Base-by-base conservation (phyloP, 108 stramenopile genomes). In the Nitzschia sp. region DNA sequence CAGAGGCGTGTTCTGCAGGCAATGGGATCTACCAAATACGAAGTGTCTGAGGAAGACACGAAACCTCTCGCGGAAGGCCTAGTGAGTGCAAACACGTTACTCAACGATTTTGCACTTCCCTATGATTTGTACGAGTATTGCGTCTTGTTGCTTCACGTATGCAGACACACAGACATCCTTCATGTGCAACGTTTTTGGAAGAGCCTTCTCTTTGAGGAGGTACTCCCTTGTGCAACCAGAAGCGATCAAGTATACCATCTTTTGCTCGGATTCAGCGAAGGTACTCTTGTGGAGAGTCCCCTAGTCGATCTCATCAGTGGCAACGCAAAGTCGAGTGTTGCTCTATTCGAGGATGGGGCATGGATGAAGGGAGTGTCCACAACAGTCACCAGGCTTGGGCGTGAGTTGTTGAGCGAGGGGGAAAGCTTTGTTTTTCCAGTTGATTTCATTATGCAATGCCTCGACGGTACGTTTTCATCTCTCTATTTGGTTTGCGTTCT, bases 51-150 rank as follows among this genome's bases (percentile, higher is more conserved):
- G 7, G 75, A 65, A 2, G 74, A 88, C 41, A 40, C 82, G 44
- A 73, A 75, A 57, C 70, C 71, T 14, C 62, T 95, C 34, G 55
- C 69, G 39, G 69, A 59, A 43, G 60, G 63, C 14, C 75, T 95
- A 20, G 58, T 90, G 51, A 65, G 72, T 46, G 82, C 84, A 10
- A 83, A 84, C 8, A 82, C 82, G 17, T 62, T 95, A 11, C 90
- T 89, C 80, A 95, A 93, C 61, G 83, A 87, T 10, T 91, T 80
- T 72, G 82, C 89, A 10, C 72, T 70, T 8, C 74, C 75, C 0
- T 70, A 87, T 52, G 77, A 81, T 57, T 78, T 93, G 25, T 91
- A 79, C 65, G 90, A 92, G 57, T 61, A 82, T 34, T 95, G 92
- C 44, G 68, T 95, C 58, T 55, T 80, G 2, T 74, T 95, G 26